These are phyloP conservation scores for Kwoniella sp. DNA, from an alignment of 768 basidiomycete genomes.

Conservation along the genomic window DNA sequence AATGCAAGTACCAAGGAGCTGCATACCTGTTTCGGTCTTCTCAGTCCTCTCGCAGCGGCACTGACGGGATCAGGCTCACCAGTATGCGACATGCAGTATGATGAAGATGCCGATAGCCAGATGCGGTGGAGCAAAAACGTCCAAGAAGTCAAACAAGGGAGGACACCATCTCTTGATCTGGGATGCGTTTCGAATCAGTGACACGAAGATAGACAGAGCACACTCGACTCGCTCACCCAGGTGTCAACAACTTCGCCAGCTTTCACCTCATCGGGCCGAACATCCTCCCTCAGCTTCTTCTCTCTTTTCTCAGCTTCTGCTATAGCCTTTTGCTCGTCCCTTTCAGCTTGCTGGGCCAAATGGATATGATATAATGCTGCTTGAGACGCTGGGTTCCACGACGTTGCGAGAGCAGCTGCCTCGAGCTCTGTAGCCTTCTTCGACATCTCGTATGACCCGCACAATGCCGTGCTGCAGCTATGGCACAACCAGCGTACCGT, in stretches of 20 bases:
- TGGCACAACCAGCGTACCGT: neutral
- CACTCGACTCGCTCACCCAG: conserved; percentile 15
- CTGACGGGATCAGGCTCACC: no score
- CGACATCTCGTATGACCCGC: conserved; percentile 12
- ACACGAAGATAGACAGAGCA: neutral
- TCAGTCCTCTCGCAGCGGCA: no score
- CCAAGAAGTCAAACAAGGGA: conserved; percentile 23
- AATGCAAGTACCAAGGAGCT: conserved; percentile 34
- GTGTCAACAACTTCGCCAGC: conserved; percentile 23
- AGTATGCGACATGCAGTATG: conserved; percentile 22
- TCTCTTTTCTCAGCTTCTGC: conserved; percentile 21
- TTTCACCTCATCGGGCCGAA: conserved; percentile 24
- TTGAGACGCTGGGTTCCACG: conserved; percentile 29
- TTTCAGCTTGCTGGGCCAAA: conserved; percentile 21
- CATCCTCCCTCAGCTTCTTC: conserved; percentile 10
- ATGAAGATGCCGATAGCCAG: conserved; percentile 18
- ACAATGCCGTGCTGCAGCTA: neutral
- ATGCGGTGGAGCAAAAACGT: conserved; percentile 31
- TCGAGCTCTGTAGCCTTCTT: conserved; percentile 22
- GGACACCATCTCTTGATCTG: conserved; percentile 34
- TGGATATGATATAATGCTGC: conserved; percentile 31
- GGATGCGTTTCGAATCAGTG: neutral
- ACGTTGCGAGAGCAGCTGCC: conserved; percentile 15
- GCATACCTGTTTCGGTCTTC: conserved; percentile 3
- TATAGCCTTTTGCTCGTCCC: conserved; percentile 17